Percentiles rank a stretch among this genome's conserved stretches.
These are phyloP conservation scores for Colletotrichum sp. DNA, from an alignment of 2,329 filamentous ascomycete species.

Conservation along the genomic window DNA sequence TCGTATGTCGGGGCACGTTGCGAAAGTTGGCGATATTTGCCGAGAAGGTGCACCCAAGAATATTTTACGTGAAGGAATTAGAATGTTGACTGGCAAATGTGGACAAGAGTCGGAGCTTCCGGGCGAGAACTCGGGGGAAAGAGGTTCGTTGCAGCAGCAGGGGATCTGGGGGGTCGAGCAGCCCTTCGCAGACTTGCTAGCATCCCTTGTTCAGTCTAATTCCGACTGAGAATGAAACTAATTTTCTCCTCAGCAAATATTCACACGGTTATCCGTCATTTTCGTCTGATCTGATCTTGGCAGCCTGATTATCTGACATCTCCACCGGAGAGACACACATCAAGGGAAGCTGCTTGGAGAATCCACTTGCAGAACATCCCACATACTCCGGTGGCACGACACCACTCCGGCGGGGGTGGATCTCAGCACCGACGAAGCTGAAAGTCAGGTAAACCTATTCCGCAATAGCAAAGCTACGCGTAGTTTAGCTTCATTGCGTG, in stretches of 20 bases:
- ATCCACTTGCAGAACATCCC: neutral
- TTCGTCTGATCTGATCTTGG: neutral
- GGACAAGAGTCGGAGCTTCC: neutral
- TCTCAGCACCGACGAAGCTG: neutral
- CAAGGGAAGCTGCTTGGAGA: neutral
- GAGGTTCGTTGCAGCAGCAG: neutral
- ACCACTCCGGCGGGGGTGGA: neutral
- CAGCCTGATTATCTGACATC: neutral
- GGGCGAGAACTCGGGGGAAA: neutral
- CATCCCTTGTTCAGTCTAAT: neutral
- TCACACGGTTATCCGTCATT: neutral
- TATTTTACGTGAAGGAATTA: conserved; percentile 24
- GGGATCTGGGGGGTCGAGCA: neutral
- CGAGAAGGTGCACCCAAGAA: conserved; percentile 17
- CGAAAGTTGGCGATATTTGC: conserved; percentile 56
- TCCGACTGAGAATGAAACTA: neutral
- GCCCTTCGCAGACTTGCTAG: neutral
- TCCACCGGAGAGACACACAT: neutral
- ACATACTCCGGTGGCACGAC: neutral
- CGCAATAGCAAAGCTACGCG: neutral
- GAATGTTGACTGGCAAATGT: neutral
- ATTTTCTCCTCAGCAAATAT: neutral
- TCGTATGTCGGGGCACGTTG: conserved; percentile 54
- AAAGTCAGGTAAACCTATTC: neutral
- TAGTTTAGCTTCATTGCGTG: neutral